These are phyloP conservation scores for Gigaspora rosea DNA, from an alignment of 192 early-diverging fungal species.

Conservation along the genomic window DNA sequence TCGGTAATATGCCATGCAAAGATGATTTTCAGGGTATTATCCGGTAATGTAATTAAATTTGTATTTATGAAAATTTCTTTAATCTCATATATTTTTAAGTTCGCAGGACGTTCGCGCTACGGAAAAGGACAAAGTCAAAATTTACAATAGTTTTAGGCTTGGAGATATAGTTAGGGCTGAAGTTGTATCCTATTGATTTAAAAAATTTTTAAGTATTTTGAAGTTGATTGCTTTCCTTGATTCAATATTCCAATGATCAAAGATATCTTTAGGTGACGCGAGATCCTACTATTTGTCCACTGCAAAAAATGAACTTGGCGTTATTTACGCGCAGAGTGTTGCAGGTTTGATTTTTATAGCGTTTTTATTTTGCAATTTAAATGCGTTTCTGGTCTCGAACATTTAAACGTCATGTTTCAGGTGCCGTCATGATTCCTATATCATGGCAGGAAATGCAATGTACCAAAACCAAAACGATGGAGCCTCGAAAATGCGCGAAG, in stretches of 20 bases:
- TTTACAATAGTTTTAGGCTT: slow-evolving; percentile 87
- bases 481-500: slow-evolving; percentile 95
- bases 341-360: slow-evolving; percentile 50
- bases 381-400: neutral
- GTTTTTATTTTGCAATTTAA: neutral
- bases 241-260: neutral
- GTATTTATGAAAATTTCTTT: neutral
- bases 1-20: slow-evolving; percentile 71
- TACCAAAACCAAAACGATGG: slow-evolving; percentile 81
- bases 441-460: slow-evolving; percentile 99
- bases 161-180: slow-evolving; percentile 90
- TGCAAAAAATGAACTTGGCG: slow-evolving; percentile 90
- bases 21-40: slow-evolving; percentile 93
- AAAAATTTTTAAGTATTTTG: neutral
- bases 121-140: slow-evolving; percentile 92
- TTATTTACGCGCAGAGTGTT: slow-evolving; percentile 87
- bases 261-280: slow-evolving; percentile 92
- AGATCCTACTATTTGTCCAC: slow-evolving; percentile 91
- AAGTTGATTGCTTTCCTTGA: neutral
- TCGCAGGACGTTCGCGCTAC: slow-evolving; percentile 94
- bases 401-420: slow-evolving; percentile 16
- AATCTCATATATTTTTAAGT: slow-evolving; percentile 30
- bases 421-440: slow-evolving; percentile 84
- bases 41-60: slow-evolving; percentile 42
- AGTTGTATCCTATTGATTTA: slow-evolving; percentile 41